These are phyloP conservation scores for Bacidia gigantensis DNA, from an alignment of 495 filamentous ascomycete genomes.

Conservation along the genomic window DNA sequence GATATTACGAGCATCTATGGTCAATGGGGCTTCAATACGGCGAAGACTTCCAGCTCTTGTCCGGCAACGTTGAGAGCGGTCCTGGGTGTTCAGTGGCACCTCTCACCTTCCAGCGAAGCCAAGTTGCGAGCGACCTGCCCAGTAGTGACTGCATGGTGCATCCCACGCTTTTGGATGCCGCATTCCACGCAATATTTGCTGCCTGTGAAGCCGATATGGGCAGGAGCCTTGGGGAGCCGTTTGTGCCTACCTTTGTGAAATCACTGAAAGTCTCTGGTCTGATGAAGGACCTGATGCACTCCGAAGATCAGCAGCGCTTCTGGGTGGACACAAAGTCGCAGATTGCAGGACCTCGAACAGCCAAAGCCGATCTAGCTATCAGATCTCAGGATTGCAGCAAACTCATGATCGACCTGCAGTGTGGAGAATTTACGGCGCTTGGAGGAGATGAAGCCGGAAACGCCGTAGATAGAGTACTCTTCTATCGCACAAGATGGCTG, in stretches of 20 bases:
- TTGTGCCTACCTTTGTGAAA: constrained; percentile 19
- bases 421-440: constrained; percentile 15
- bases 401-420: constrained; percentile 17
- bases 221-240: constrained; percentile 16
- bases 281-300: constrained; percentile 4
- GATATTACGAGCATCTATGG: constrained; percentile 13
- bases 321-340: constrained; percentile 14
- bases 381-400: constrained; percentile 12
- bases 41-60: constrained; percentile 12
- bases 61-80: constrained; percentile 11
- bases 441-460: constrained; percentile 10
- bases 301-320: constrained; percentile 8
- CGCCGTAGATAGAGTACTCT: constrained; percentile 8
- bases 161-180: constrained; percentile 12
- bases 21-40: constrained; percentile 16
- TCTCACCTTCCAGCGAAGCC: constrained; percentile 7
- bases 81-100: constrained; percentile 12
- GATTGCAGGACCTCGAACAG: constrained; percentile 16
- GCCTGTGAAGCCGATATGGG: constrained; percentile 9
- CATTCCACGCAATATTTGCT: constrained; percentile 12
- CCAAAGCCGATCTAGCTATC: constrained; percentile 14
- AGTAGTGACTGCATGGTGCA: constrained; percentile 10
- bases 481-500: constrained; percentile 18
- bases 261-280: constrained; percentile 17
- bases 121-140: background rate